Evolutionary conservation across 371 early-diverging fungal species (phyloP), one percentile per base, ranked within the genome.

Genomic region (Mucor irregularis): DNA sequence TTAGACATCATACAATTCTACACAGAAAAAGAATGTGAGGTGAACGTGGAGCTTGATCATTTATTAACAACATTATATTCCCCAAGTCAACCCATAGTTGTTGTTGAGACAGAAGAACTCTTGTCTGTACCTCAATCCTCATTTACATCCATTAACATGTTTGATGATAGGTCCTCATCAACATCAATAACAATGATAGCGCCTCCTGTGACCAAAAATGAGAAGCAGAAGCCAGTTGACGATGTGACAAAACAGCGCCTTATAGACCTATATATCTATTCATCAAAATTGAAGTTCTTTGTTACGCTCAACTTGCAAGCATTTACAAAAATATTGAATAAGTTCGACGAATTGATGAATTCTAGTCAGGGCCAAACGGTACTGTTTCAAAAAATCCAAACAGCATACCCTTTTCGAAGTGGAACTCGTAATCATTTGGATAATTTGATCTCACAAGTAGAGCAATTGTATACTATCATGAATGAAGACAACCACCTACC

Each of bases 311-410:
- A 99, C 78, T 71, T 81, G 54, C 93, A 90, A 0, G 96, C 95
- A 6, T 97, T 99, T 70, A 75, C 78, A 70, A 97, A 95, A 73
- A 91, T 97, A 61, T 69, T 97, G 22, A 96, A 95, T 65, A 96
- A 96, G 73, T 93, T 86, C 60, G 97, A 97, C 78, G 96, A 94
- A 29, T 85, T 89, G 28, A 81, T 88, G 2, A 68, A 71, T 16
- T 69, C 69, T 14, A 72, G 79, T 14, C 78, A 88, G 39, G 56
- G 53, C 3, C 19, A 53, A 28, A 30, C 26, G 6, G 86, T 85
- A 55, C 71, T 85, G 64, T 63, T 66, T 21, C 68, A 69, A 25
- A 82, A 79, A 34, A 83, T 91, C 0, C 73, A 81, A 25, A 57
- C 64, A 64, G 82, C 5, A 61, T 72, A 14, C 81, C 89, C 4